These are phyloP conservation scores for Glycine tomentella DNA, from an alignment of 306 rosid species.

Conservation along the genomic window DNA sequence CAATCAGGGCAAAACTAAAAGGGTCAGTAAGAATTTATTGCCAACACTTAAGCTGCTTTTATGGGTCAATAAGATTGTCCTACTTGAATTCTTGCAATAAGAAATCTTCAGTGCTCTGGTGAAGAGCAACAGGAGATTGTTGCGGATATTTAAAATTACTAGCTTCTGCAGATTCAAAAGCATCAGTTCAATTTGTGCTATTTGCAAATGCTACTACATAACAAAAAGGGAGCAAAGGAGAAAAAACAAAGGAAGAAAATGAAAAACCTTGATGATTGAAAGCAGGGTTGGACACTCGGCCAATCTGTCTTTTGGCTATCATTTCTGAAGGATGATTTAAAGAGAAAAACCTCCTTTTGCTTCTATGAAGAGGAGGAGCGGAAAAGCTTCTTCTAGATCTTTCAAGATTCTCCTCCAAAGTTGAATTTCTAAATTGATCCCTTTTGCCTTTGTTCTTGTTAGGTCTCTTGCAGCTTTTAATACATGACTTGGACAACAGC, in stretches of 20 bases:
- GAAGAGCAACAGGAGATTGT: constrained; percentile 43
- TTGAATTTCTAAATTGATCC: constrained; percentile 43
- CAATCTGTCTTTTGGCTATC: constrained; percentile 45
- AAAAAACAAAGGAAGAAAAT: constrained; percentile 22
- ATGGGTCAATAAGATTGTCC: constrained; percentile 36
- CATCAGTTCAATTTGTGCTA: constrained; percentile 35
- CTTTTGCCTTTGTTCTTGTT: constrained; percentile 45
- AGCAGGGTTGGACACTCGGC: constrained; percentile 46
- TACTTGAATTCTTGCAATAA: constrained; percentile 57
- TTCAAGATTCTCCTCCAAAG: constrained; percentile 45
- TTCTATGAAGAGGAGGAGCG: constrained; percentile 81
- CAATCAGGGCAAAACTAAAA: constrained; percentile 38
- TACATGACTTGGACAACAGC: constrained; percentile 44
- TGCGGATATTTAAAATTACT: constrained; percentile 47
- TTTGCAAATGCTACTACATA: constrained; percentile 34
- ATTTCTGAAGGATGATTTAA: constrained; percentile 55
- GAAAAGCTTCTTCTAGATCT: constrained; percentile 76
- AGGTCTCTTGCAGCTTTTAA: constrained; percentile 47
- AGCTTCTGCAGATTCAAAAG: constrained; percentile 55
- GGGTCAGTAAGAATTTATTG: constrained; percentile 41
- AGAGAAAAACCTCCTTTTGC: constrained; percentile 66
- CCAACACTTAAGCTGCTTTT: constrained; percentile 42
- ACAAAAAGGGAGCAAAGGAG: constrained; percentile 21
- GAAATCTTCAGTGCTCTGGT: constrained; percentile 48
- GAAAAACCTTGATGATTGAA: constrained; percentile 59